Evolutionary conservation across 805 yeast species (phyloP).

Genomic region (Starmera pachycereana): DNA sequence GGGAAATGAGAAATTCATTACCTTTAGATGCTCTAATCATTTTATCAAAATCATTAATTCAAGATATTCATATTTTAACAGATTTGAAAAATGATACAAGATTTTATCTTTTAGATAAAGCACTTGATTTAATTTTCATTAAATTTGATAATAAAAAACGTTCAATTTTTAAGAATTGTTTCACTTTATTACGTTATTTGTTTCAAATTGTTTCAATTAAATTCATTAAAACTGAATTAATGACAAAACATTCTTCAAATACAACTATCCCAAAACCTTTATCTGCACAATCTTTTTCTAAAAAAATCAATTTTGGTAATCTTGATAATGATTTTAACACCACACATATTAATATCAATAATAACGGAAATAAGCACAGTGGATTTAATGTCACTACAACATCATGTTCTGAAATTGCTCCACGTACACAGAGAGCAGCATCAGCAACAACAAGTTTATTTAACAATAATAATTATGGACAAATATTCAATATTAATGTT

Average conservation of each 20-base stretch:
- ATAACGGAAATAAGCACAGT: neutral
- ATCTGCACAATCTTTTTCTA: conserved; percentile 6
- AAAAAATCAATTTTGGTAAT: no score
- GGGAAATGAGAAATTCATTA: conserved; percentile 52
- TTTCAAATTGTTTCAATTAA: conserved; percentile 21
- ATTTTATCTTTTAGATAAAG: conserved; percentile 20
- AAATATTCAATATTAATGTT: neutral
- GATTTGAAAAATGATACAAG: conserved; percentile 24
- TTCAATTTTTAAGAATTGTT: conserved; percentile 23
- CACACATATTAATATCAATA: neutral
- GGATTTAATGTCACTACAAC: conserved; percentile 7
- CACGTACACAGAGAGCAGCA: conserved; percentile 21
- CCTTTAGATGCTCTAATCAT: conserved; percentile 50
- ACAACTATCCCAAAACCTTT: conserved; percentile 18
- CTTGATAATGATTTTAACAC: neutral
- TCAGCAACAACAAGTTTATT: conserved; percentile 11
- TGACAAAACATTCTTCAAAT: conserved; percentile 9
- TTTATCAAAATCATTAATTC: conserved; percentile 39
- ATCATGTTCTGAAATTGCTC: conserved; percentile 23
- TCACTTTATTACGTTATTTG: conserved; percentile 21
- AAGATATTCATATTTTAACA: conserved; percentile 32
- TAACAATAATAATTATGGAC: conserved; percentile 2
- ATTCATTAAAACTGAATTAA: conserved; percentile 16
- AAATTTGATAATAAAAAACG: conserved; percentile 23
- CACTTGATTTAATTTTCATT: conserved; percentile 21